Percentiles rank a stretch among this genome's conserved stretches.
These are phyloP conservation scores for Podila epigama DNA, from an alignment of 192 early-diverging fungal genomes.

Conservation along the genomic window DNA sequence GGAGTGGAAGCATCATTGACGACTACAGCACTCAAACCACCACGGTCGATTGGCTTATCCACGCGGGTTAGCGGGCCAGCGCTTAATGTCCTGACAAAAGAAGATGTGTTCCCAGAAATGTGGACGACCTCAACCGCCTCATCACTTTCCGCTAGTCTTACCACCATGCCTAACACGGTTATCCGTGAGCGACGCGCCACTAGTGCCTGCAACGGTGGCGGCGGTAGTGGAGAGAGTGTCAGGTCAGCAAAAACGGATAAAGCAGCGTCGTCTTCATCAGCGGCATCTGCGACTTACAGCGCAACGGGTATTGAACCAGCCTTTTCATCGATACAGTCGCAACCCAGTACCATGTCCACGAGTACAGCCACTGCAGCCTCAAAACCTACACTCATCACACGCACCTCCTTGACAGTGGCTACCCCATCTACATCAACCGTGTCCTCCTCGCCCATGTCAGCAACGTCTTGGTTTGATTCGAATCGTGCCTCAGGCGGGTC, in stretches of 20 bases:
- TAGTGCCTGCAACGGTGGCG: not conserved
- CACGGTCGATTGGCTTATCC: constrained; percentile 17
- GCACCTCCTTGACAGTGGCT: constrained; percentile 16
- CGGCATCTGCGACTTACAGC: constrained; percentile 3
- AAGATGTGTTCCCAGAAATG: constrained; percentile 38
- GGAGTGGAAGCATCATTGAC: too few species aligned
- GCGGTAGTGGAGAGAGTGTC: not conserved
- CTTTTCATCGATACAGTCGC: too few species aligned
- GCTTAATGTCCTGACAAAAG: constrained; percentile 26
- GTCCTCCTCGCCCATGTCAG: constrained; percentile 41
- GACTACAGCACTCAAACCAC: too few species aligned
- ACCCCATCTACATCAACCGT: constrained; percentile 38
- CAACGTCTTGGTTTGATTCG: constrained; percentile 35
- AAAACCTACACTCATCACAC: constrained; percentile 34
- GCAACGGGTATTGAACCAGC: constrained; percentile 15
- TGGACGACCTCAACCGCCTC: constrained; percentile 15
- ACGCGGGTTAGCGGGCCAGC: constrained; percentile 16
- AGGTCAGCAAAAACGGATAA: not conserved
- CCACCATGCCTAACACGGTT: constrained; percentile 3
- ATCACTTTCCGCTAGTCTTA: constrained; percentile 13
- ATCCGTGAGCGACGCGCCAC: constrained; percentile 11
- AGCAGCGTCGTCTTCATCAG: not conserved
- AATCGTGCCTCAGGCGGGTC: constrained; percentile 3
- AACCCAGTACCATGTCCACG: not conserved
- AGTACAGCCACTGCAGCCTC: not conserved